phyloP scores from a whole-genome alignment of 371 early-diverging fungal species.

The Rhizopus sp. region DNA sequence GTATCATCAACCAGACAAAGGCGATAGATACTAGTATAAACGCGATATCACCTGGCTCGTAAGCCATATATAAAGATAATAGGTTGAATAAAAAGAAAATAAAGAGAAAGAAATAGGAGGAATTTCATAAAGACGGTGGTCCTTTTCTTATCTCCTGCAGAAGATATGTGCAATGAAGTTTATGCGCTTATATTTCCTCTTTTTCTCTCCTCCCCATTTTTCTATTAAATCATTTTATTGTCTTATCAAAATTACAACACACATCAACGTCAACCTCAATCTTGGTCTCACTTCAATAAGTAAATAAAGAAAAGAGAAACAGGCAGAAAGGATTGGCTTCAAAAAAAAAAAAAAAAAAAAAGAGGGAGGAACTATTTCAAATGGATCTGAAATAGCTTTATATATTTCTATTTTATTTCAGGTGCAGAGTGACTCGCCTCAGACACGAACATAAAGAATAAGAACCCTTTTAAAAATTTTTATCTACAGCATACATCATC shows the following conservation, averaged over 20 bases:
- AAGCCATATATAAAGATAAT: conserved; percentile 23
- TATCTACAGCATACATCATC: background rate
- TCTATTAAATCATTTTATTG: too few species aligned
- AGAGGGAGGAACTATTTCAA: too few species aligned
- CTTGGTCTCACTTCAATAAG: too few species aligned
- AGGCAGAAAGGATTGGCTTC: too few species aligned
- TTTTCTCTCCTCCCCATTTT: too few species aligned
- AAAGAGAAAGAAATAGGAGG: background rate
- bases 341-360: too few species aligned
- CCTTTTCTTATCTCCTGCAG: background rate
- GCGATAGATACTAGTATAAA: conserved; percentile 72
- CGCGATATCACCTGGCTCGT: conserved; percentile 66
- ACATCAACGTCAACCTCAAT: too few species aligned
- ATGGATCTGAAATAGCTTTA: too few species aligned
- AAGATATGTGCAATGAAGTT: background rate
- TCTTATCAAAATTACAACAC: too few species aligned
- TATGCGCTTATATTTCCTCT: too few species aligned
- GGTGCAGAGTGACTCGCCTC: background rate
- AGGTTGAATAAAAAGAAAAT: conserved; percentile 8
- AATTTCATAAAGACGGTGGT: background rate
- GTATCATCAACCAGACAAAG: conserved; percentile 86
- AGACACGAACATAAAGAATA: background rate
- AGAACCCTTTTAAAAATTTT: background rate
- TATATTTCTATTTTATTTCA: background rate
- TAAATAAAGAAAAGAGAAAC: too few species aligned